Evolutionary conservation across 2,329 filamentous ascomycete species (phyloP), one percentile per base, ranked within the genome.

Genomic region (Trichoderma citrinoviride): DNA sequence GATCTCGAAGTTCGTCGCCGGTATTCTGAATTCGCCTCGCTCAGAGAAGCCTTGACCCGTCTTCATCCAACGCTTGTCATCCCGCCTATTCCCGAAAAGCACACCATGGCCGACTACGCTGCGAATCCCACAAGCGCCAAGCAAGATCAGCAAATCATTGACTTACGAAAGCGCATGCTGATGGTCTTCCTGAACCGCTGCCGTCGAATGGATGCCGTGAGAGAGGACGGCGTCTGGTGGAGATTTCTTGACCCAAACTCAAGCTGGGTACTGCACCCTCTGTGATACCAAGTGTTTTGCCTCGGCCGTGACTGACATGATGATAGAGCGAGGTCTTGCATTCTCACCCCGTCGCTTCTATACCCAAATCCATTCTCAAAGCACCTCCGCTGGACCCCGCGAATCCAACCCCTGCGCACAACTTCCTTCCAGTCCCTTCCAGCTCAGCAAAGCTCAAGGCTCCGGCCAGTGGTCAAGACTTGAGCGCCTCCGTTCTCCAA

Each of bases 111-210:
- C 67, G 95, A 99, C 77, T 99, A 99, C 75, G 95, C 95, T 17
- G 93, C 96, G 29, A 98, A 97, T 72, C 95, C 96, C 1, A 99
- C 95, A 43, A 97, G 94, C 73, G 96, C 96, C 19, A 99, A 97
- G 77, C 94, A 99, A 77, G 96, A 99, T 75, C 90, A 93, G 65
- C 91, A 94, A 67, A 99, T 98, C 52, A 99, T 99, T 68, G 95
- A 99, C 74, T 81, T 98, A 69, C 87, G 95, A 66, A 98, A 98
- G 81, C 91, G 95, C 72, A 99, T 99, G 95, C 78, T 99, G 61
- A 90, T 91, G 5, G 95, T 98, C 0, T 99, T 99, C 72, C 77
- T 99, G 56, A 99, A 99, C 73, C 85, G 95, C 55, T 99, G 95
- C 77, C 87, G 93, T 68, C 87, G 88, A 68, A 98, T 98, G 94